These are phyloP conservation scores for Raffaelea arxii DNA, from an alignment of 2,329 filamentous ascomycete species.

Conservation along the genomic window DNA sequence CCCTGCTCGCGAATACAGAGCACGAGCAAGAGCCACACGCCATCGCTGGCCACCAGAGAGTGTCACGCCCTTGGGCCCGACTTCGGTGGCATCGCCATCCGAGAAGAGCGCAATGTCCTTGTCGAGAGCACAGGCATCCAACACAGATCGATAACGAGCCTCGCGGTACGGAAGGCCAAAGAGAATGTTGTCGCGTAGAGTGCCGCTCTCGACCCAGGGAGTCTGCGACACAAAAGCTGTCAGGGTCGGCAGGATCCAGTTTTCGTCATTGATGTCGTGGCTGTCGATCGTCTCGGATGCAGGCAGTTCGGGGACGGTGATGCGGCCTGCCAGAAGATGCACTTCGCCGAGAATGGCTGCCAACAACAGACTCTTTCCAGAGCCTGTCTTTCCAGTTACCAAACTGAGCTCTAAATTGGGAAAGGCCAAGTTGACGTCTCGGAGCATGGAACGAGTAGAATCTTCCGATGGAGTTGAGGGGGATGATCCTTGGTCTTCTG, in stretches of 20 bases:
- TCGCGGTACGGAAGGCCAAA: constrained; percentile 31
- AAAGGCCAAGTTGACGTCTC: constrained; percentile 22
- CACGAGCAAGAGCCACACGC: constrained; percentile 34
- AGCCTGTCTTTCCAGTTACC: constrained; percentile 27
- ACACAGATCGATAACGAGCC: constrained; percentile 32
- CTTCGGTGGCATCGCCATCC: constrained; percentile 32
- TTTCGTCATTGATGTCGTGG: constrained; percentile 14
- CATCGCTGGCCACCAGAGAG: constrained; percentile 36
- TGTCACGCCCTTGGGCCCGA: constrained; percentile 31
- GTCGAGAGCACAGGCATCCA: constrained; percentile 33
- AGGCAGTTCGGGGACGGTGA: constrained; percentile 18
- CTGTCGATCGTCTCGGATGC: constrained; percentile 13
- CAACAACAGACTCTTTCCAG: constrained; percentile 29
- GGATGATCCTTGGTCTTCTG: neutral
- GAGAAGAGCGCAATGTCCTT: constrained; percentile 33
- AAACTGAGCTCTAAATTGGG: constrained; percentile 24
- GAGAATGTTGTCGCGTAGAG: constrained; percentile 33
- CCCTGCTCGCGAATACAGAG: constrained; percentile 32
- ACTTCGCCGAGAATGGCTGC: constrained; percentile 29
- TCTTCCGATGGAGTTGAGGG: neutral
- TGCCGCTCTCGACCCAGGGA: constrained; percentile 37
- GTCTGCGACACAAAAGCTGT: constrained; percentile 36
- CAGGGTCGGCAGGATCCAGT: constrained; percentile 26
- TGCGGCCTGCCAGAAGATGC: constrained; percentile 22
- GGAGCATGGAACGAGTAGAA: constrained; percentile 20